phyloP scores from a whole-genome alignment of 768 basidiomycete genomes.

The Scleroderma bovista region DNA sequence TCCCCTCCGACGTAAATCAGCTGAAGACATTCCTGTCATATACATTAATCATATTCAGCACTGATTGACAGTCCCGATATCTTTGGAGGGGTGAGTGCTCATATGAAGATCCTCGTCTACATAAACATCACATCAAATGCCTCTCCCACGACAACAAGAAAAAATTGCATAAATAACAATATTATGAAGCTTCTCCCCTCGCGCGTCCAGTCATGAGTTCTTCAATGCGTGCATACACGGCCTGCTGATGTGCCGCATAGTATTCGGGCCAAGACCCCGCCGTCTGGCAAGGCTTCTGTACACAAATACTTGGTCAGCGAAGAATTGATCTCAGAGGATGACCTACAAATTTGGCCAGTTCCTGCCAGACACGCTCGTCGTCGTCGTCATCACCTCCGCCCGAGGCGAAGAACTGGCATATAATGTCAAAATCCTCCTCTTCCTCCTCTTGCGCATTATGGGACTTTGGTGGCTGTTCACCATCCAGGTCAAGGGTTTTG shows the following conservation, averaged over 20 bases:
- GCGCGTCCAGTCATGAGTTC: conserved; percentile 18
- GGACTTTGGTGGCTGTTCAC: neutral
- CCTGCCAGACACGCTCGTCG: conserved; percentile 49
- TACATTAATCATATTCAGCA: neutral
- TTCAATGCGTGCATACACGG: conserved; percentile 40
- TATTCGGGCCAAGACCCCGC: conserved; percentile 46
- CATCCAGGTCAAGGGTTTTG: neutral
- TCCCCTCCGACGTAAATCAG: conserved; percentile 14
- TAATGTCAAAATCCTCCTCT: conserved; percentile 42
- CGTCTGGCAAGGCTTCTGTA: conserved; percentile 38
- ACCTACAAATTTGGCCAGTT: conserved; percentile 43
- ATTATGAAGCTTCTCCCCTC: neutral
- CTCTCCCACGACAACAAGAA: too few relatives aligned
- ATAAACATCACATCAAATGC: too few relatives aligned
- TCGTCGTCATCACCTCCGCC: conserved; percentile 43
- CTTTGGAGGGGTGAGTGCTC: neutral
- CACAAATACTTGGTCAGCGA: neutral
- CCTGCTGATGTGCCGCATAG: conserved; percentile 38
- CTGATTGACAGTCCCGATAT: neutral
- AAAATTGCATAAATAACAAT: too few relatives aligned
- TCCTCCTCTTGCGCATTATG: conserved; percentile 9
- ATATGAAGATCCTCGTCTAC: too few relatives aligned
- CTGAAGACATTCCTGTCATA: conserved; percentile 3
- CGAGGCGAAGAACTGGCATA: conserved; percentile 52
- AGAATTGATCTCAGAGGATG: neutral